Base-by-base conservation (phyloP, 345 rosid species). In the Raphanus raphanistrum region DNA sequence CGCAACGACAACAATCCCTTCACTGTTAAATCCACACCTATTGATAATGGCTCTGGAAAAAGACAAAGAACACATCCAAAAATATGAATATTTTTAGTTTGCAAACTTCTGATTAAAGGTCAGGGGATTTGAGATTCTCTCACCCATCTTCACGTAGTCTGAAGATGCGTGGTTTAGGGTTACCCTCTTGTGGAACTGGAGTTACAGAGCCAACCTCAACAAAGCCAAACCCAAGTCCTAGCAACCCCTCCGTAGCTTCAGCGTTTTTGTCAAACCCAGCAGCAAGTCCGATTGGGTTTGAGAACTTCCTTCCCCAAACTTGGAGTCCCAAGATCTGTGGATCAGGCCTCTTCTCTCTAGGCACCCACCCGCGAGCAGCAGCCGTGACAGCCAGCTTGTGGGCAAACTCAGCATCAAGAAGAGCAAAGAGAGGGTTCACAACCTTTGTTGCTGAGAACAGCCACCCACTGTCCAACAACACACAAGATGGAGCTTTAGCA, bases 221-320 rank as follows among this genome's bases (percentile, higher is more conserved):
- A 82, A 90, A 92, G 29, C 99, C 99, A 82, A 95, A 92, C 63
- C 99, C 98, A 79, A 92, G 28, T 35, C 90, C 98, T 64, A 95
- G 88, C 59, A 92, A 81, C 36, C 99, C 96, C 26, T 95, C 99
- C 31, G 94, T 85, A 68, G 99, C 98, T 76, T 90, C 97, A 79
- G 98, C 98, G 84, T 92, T 95, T 89, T 95, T 95, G 81, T 95
- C 99, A 52, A 95, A 95, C 13, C 99, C 99, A 82, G 99, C 99
- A 83, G 99, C 92, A 71, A 92, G 98, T 16, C 99, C 99, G 59
- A 95, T 61, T 10, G 99, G 98, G 71, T 95, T 95, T 16, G 98
- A 92, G 79, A 95, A 95, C 85, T 89, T 89, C 79, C 98, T 88
- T 80, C 99, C 97, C 98, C 96, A 92, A 74, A 95, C 98, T 73